phyloP scores from a whole-genome alignment of 495 filamentous ascomycete species.

The Neurospora intermedia region DNA sequence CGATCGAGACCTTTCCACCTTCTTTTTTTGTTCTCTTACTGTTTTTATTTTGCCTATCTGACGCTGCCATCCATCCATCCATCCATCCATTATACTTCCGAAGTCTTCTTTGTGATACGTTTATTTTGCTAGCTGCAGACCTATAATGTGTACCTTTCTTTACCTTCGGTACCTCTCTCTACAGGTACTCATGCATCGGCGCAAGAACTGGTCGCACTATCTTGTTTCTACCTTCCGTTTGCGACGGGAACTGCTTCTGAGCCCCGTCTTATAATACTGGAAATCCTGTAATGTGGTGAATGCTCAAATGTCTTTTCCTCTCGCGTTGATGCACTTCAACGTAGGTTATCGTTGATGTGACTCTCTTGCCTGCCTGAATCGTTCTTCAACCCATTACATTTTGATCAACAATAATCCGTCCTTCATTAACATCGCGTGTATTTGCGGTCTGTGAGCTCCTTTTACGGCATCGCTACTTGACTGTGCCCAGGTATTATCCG shows the following conservation, averaged over 20 bases:
- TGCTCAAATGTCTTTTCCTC: background rate
- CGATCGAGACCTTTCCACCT: background rate
- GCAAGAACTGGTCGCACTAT: background rate
- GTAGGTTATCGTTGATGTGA: background rate
- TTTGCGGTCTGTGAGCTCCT: background rate
- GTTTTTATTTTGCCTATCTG: background rate
- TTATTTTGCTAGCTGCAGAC: background rate
- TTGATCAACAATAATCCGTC: background rate
- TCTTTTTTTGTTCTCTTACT: background rate
- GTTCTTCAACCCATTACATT: background rate
- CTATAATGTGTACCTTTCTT: background rate
- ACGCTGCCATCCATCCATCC: background rate
- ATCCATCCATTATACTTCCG: too few relatives aligned
- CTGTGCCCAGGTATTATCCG: background rate
- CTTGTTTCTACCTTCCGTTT: background rate
- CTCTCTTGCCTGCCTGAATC: background rate
- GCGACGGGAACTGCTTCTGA: background rate
- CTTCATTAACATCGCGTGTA: background rate
- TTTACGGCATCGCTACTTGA: background rate
- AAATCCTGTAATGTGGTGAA: background rate
- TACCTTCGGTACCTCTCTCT: too few relatives aligned
- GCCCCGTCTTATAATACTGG: background rate
- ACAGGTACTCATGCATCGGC: background rate
- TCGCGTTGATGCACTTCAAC: background rate
- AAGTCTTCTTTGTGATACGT: background rate